phyloP scores from a whole-genome alignment of 257 asterid species.

The Verbascum thapsus region DNA sequence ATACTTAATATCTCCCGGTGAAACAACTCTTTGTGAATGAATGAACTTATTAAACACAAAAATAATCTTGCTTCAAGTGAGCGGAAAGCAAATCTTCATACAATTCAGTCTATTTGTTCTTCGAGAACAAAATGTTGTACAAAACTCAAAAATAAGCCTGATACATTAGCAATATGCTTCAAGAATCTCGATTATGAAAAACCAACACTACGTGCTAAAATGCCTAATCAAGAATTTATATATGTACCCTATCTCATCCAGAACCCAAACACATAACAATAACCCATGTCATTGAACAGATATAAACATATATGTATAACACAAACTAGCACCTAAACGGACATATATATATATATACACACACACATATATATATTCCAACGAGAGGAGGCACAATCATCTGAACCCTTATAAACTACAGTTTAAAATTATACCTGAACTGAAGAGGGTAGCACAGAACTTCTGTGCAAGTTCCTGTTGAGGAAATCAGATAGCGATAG shows the following conservation, averaged over 20 bases:
- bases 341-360: neutral
- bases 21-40: constrained; percentile 3
- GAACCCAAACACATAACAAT: neutral
- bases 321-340: neutral
- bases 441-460: constrained; percentile 56
- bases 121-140: neutral
- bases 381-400: too few relatives aligned
- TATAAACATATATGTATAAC: neutral
- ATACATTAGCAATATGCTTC: neutral
- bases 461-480: constrained; percentile 56
- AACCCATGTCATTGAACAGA: neutral
- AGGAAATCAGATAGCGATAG: constrained; percentile 71
- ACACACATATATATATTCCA: too few relatives aligned
- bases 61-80: neutral
- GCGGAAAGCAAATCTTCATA: constrained; percentile 8
- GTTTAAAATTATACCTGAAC: constrained; percentile 39
- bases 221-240: neutral
- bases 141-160: constrained; percentile 1
- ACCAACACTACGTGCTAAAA: neutral
- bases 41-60: neutral
- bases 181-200: neutral
- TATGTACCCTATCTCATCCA: neutral
- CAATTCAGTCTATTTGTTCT: neutral
- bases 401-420: neutral
- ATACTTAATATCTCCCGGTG: neutral